Percentiles rank a stretch among this genome's conserved stretches.
Conservation (phyloP, 139 green algal species). For the Chlorella vulgaris region DNA sequence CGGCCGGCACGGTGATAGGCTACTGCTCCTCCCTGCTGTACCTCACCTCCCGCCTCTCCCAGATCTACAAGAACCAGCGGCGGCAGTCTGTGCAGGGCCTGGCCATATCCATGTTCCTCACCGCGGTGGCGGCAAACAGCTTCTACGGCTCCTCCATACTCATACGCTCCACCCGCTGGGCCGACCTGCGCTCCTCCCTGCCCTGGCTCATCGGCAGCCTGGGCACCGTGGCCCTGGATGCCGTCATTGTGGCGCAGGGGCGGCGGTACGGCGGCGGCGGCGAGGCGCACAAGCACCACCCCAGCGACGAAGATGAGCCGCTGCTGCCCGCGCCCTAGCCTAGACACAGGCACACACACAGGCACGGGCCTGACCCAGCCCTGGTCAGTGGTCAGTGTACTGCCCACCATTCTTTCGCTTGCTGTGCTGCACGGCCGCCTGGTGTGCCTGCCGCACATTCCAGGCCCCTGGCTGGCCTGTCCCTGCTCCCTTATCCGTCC, state of each 20-base stretch:
- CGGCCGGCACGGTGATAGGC: slow-evolving; percentile 55
- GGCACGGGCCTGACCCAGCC: too few relatives aligned
- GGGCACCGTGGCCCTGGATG: slow-evolving; percentile 84
- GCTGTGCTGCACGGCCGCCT: too few relatives aligned
- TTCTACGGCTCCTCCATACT: slow-evolving; percentile 82
- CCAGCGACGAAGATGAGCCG: slow-evolving; percentile 34
- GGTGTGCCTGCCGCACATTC: too few relatives aligned
- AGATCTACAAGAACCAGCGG: slow-evolving; percentile 83
- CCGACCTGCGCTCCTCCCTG: slow-evolving; percentile 62
- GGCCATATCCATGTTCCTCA: slow-evolving; percentile 80
- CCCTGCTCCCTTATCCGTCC: too few relatives aligned
- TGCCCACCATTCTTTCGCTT: too few relatives aligned
- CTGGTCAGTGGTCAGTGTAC: too few relatives aligned
- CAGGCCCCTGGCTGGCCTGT: too few relatives aligned
- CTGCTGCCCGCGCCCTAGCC: slow-evolving; percentile 14
- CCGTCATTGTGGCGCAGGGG: slow-evolving; percentile 73
- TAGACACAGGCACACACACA: too few relatives aligned
- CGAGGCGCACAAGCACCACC: slow-evolving; percentile 7
- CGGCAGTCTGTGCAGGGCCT: slow-evolving; percentile 75
- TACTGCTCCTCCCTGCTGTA: slow-evolving; percentile 78
- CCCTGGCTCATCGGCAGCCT: slow-evolving; percentile 88
- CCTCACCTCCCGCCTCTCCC: slow-evolving; percentile 73
- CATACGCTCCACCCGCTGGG: slow-evolving; percentile 54
- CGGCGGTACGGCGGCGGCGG: background rate
- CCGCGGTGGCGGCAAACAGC: slow-evolving; percentile 78